Conservation (phyloP, 2,329 filamentous ascomycete species). For the Pseudogymnoascus sp. region DNA sequence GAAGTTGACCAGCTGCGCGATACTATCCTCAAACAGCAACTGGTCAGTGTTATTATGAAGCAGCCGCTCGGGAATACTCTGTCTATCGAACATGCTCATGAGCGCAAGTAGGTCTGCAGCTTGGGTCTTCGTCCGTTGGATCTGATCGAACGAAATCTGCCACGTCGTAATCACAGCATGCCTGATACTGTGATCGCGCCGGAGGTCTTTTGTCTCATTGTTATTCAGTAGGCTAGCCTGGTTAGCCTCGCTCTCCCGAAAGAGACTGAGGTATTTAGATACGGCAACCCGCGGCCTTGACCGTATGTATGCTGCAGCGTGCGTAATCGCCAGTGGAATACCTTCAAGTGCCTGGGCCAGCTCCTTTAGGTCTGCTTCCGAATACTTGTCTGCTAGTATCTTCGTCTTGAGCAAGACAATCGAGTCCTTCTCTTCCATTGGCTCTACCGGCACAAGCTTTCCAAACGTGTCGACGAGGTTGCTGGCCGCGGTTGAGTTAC, state of each 20-base stretch:
- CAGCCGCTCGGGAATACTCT: constrained; percentile 10
- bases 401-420: neutral
- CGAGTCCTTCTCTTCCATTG: neutral
- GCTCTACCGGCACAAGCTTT: neutral
- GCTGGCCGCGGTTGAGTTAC: neutral
- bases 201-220: neutral
- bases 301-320: constrained; percentile 15
- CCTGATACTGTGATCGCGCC: neutral
- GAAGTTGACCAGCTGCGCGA: neutral
- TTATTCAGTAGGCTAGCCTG: neutral
- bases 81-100: constrained; percentile 5
- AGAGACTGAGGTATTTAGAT: neutral
- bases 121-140: neutral
- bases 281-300: constrained; percentile 5
- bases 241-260: neutral
- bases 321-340: constrained; percentile 15
- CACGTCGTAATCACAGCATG: neutral
- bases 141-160: neutral
- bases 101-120: constrained; percentile 11
- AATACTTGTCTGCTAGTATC: neutral
- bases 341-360: constrained; percentile 3
- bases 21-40: neutral
- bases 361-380: neutral
- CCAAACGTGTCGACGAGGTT: neutral
- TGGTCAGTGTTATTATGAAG: neutral